Conservation (phyloP, 148 eudicot genomes). For the Selenicereus undatus region DNA sequence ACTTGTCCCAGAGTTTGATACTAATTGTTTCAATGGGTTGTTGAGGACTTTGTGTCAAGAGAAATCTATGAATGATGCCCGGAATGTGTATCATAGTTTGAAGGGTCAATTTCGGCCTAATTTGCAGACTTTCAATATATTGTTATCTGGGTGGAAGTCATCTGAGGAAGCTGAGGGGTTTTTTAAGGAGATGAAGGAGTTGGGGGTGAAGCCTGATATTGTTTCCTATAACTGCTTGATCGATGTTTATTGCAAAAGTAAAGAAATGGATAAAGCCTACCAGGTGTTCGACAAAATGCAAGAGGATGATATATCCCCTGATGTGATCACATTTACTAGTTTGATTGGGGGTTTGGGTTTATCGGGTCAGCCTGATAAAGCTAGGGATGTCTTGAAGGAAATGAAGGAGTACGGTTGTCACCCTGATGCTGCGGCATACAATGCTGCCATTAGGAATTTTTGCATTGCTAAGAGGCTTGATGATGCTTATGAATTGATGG, state of each 20-base stretch:
- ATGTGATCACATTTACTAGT: constrained; percentile 80
- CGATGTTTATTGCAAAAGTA: constrained; percentile 73
- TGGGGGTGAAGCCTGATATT: constrained; percentile 75
- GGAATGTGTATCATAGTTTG: constrained; percentile 68
- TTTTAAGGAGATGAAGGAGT: constrained; percentile 65
- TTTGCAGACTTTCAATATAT: constrained; percentile 66
- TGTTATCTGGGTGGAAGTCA: constrained; percentile 85
- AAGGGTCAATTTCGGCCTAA: constrained; percentile 60
- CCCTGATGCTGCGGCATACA: constrained; percentile 83
- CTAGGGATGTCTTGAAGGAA: constrained; percentile 61
- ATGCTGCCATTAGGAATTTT: constrained; percentile 72
- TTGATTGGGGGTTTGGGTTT: constrained; percentile 87
- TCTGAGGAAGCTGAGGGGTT: constrained; percentile 71
- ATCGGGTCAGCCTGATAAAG: constrained; percentile 85
- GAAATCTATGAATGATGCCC: constrained; percentile 77
- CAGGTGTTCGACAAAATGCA: constrained; percentile 55
- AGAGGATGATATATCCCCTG: constrained; percentile 50
- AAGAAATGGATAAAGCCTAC: constrained; percentile 60
- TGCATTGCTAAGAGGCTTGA: constrained; percentile 78
- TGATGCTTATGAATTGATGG: constrained; percentile 54
- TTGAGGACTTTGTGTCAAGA: constrained; percentile 80
- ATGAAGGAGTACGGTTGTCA: constrained; percentile 79
- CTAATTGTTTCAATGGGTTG: constrained; percentile 57
- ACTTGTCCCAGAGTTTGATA: constrained; percentile 47
- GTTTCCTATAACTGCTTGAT: constrained; percentile 81